Evolutionary conservation across 805 yeast species (phyloP).

Genomic region (Saccharomycopsis sp.): DNA sequence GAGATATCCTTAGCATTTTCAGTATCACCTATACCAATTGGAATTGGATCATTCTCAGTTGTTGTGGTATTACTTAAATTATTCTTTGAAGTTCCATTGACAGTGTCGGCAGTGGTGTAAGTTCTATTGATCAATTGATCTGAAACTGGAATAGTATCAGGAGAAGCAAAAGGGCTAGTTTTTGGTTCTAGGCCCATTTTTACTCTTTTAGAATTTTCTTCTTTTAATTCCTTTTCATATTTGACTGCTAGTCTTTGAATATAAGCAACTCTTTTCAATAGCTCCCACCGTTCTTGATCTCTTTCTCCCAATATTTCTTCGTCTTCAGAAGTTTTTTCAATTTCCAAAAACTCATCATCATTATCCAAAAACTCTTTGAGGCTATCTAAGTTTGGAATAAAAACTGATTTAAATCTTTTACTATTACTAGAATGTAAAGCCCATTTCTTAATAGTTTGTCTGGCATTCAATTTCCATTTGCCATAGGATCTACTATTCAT

Average conservation of each 20-base stretch:
- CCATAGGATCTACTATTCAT: slow-evolving; percentile 35
- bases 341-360: slow-evolving; percentile 25
- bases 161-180: slow-evolving; percentile 1
- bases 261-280: slow-evolving; percentile 62
- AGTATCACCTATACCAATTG: background rate
- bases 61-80: background rate
- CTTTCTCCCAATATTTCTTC: slow-evolving; percentile 30
- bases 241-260: slow-evolving; percentile 56
- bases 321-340: slow-evolving; percentile 26
- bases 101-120: background rate
- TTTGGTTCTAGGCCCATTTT: slow-evolving; percentile 9
- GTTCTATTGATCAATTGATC: too few species aligned
- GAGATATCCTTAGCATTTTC: background rate
- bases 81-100: background rate
- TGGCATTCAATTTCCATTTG: slow-evolving; percentile 42
- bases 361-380: slow-evolving; percentile 45
- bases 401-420: slow-evolving; percentile 21
- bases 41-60: background rate
- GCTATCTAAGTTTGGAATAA: slow-evolving; percentile 48
- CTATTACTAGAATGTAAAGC: slow-evolving; percentile 34
- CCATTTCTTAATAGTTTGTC: slow-evolving; percentile 45
- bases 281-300: slow-evolving; percentile 54
- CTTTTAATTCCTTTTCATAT: slow-evolving; percentile 26
- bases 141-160: background rate
- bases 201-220: slow-evolving; percentile 18